Base-by-base conservation (phyloP, 78 protist species). In the Pigoraptor vietnamica region DNA sequence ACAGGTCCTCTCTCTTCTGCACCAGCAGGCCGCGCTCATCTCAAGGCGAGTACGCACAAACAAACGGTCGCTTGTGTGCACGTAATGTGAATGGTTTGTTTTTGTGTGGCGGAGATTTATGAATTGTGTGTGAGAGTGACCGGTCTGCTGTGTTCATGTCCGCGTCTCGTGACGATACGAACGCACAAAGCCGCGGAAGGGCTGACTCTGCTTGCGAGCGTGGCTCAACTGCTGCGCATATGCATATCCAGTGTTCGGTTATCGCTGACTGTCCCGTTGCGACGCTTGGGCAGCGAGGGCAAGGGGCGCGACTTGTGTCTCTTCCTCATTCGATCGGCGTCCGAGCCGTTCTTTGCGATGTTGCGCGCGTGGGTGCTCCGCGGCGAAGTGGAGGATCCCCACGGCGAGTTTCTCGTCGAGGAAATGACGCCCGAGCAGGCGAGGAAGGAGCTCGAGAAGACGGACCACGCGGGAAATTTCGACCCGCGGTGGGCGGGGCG, bases 281-380 rank as follows among this genome's bases (percentile, higher is more conserved):
- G n/a, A n/a, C n/a, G n/a, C n/a, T 35, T 1, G 21, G 79, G 23
- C 32, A 87, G 95, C 36, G 94, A 92, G 34, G 1, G 14, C 32
- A 23, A 37, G 23, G 37, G 32, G 2, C 88, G 25, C 24, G 92
- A 90, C 24, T 55, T 96, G 29, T 90, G 79, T 48, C 35, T 23
- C 29, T 90, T 38, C 82, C 84, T 97, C 21, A 90, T 97, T 29
- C 87, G 90, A 34, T 33, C 81, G 9, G 67, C 97, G 37, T n/a
- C 93, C 0, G 82, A 1, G 67, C 98, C 98, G 34, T 94, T 91
- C 89, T 90, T 96, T 89, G 92, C n/a, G 37, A 92, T 95, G 95
- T 90, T 97, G 2, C 37, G 34, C 21, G 82, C 33, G 32, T 97
- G 98, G 98, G 34, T 97, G 1, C 88, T 90, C 55, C 84, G 37